A percentile compares a stretch with the other conserved stretches of the same genome.
These are phyloP conservation scores for Boechera stricta DNA, from an alignment of 345 rosid species.

Conservation along the genomic window DNA sequence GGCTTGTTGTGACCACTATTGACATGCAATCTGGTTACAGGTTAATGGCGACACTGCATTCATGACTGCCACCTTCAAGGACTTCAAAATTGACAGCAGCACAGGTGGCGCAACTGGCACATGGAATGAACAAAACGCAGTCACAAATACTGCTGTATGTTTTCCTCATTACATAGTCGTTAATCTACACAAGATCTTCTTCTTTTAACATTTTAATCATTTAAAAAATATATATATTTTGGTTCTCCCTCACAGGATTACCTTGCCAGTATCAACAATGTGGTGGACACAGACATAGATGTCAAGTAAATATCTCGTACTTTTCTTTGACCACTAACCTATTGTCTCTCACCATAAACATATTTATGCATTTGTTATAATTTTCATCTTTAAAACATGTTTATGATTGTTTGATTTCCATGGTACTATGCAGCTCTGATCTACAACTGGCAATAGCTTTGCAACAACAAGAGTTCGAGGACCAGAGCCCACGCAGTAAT, in stretches of 20 bases:
- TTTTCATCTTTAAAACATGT: neutral
- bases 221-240: no score
- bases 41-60: constrained; percentile 94
- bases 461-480: constrained; percentile 97
- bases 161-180: constrained; percentile 14
- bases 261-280: constrained; percentile 78
- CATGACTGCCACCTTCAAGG: constrained; percentile 87
- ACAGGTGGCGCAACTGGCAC: constrained; percentile 59
- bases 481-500: constrained; percentile 66
- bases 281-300: constrained; percentile 63
- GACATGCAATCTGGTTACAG: constrained; percentile 51
- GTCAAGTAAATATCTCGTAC: constrained; percentile 58
- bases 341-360: neutral
- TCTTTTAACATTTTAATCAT: constrained; percentile 32
- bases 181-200: neutral
- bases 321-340: constrained; percentile 5
- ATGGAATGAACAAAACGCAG: constrained; percentile 86
- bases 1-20: constrained; percentile 20
- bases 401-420: constrained; percentile 8
- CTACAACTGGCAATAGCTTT: constrained; percentile 95
- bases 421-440: constrained; percentile 72
- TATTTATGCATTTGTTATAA: neutral
- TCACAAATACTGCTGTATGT: constrained; percentile 87
- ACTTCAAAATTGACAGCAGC: constrained; percentile 77
- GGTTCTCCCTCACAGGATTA: constrained; percentile 63